phyloP scores from a whole-genome alignment of 148 eudicot genomes.

The Rhododendron ovatum region DNA sequence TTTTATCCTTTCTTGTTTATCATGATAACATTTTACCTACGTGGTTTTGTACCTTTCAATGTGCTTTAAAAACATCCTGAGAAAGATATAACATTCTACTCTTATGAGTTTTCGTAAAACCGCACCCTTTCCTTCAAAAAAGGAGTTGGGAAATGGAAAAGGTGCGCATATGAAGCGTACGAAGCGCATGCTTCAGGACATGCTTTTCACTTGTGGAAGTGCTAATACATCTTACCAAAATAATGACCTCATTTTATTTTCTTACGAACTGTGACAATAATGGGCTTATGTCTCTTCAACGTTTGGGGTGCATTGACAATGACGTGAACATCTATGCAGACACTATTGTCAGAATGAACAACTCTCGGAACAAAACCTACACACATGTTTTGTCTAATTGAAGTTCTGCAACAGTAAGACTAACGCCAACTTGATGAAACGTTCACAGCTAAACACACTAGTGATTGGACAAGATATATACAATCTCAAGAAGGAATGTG shows the following conservation, averaged over 20 bases:
- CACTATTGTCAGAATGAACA: background rate
- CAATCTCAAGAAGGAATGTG: slow-evolving; percentile 65
- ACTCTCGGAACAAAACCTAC: background rate
- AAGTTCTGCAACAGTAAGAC: background rate
- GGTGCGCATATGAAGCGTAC: background rate
- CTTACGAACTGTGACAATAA: background rate
- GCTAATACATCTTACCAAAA: background rate
- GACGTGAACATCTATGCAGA: too few relatives aligned
- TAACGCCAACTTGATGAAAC: background rate
- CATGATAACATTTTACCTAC: background rate
- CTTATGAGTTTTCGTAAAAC: background rate
- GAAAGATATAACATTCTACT: background rate
- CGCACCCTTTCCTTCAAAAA: background rate
- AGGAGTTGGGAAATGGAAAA: background rate
- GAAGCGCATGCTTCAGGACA: background rate
- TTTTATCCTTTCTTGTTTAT: background rate
- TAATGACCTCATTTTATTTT: background rate
- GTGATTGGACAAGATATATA: slow-evolving; percentile 58
- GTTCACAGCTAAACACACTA: slow-evolving; percentile 50
- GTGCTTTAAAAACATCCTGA: background rate
- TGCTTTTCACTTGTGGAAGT: background rate
- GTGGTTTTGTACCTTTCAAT: background rate
- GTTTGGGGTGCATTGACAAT: background rate
- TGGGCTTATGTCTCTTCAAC: background rate
- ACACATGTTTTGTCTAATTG: background rate